A percentile compares a stretch with the other conserved stretches of the same genome.
These are phyloP conservation scores for Quercus variabilis DNA, from an alignment of 306 rosid species.

Conservation along the genomic window DNA sequence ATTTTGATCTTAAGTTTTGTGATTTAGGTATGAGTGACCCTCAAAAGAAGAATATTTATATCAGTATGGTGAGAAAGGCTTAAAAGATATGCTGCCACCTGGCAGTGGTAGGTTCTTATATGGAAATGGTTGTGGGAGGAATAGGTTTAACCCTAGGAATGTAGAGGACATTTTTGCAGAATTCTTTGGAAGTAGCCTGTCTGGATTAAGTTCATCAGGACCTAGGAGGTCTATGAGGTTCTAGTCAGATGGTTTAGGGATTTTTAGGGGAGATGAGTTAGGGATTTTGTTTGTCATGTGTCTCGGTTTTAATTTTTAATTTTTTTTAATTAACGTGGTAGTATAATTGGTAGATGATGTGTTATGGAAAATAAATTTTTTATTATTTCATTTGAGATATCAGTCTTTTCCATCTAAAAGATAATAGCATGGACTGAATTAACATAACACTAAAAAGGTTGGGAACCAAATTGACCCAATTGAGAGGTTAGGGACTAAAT, in stretches of 20 bases:
- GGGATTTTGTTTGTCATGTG: too few relatives aligned
- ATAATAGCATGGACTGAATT: too few relatives aligned
- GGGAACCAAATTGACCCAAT: too few relatives aligned
- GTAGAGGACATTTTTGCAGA: constrained; percentile 95
- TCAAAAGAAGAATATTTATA: constrained; percentile 63
- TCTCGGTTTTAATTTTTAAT: too few relatives aligned
- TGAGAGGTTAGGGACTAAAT: too few relatives aligned
- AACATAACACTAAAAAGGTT: too few relatives aligned
- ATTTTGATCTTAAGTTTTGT: constrained; percentile 3
- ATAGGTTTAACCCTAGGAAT: constrained; percentile 74
- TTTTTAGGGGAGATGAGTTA: constrained; percentile 39
- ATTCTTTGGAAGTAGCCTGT: constrained; percentile 88
- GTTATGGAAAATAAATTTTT: too few relatives aligned
- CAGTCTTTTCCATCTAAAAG: too few relatives aligned
- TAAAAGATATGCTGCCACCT: constrained; percentile 76
- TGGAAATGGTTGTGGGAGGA: constrained; percentile 38
- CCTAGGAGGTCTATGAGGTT: constrained; percentile 69
- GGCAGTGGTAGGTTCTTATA: constrained; percentile 41
- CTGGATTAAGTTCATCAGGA: constrained; percentile 71
- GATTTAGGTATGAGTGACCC: constrained; percentile 84
- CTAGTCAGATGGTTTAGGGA: constrained; percentile 52
- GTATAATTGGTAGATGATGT: too few relatives aligned
- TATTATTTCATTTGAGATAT: too few relatives aligned
- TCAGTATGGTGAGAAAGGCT: constrained; percentile 86
- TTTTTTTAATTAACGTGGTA: too few relatives aligned